A percentile compares a stretch with the other conserved stretches of the same genome.
phyloP scores from a whole-genome alignment of 306 rosid genomes.

The Vigna trinervia region DNA sequence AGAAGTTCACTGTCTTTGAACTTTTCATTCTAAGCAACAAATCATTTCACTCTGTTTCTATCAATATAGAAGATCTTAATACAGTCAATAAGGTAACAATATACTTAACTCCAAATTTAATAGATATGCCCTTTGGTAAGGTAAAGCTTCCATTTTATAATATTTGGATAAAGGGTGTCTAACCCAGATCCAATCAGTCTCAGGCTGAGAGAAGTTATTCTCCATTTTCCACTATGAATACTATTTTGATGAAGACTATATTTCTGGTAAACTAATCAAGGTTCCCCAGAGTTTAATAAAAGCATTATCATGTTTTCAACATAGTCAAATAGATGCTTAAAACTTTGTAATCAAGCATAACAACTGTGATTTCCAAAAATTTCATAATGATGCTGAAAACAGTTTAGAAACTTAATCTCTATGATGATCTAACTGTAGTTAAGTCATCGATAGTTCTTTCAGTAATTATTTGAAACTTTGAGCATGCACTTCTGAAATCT shows the following conservation, averaged over 20 bases:
- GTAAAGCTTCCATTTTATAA: constrained; percentile 11
- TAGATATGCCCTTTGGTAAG: constrained; percentile 21
- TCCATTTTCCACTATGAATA: background rate
- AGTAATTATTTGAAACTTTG: constrained; percentile 10
- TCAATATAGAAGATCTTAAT: background rate
- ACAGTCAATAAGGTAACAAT: constrained; percentile 22
- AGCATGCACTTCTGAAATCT: background rate
- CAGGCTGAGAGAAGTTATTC: background rate
- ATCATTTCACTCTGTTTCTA: too few species aligned
- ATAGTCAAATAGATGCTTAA: constrained; percentile 2
- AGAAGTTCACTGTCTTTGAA: too few species aligned
- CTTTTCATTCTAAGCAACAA: too few species aligned
- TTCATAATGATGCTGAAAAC: background rate
- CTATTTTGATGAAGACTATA: background rate
- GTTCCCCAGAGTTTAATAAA: background rate
- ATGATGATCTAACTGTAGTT: constrained; percentile 6
- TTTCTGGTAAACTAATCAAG: constrained; percentile 19
- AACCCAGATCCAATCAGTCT: constrained; percentile 30
- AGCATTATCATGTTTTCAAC: constrained; percentile 24
- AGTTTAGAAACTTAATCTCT: constrained; percentile 23
- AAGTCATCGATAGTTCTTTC: constrained; percentile 18
- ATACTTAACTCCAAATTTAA: constrained; percentile 4
- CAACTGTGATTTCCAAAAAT: background rate
- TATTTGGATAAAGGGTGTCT: constrained; percentile 20
- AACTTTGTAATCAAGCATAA: background rate